Percentiles rank a stretch among this genome's conserved stretches.
Evolutionary conservation across 2,329 filamentous ascomycete species (phyloP).

Genomic region (Stemphylium beticola): DNA sequence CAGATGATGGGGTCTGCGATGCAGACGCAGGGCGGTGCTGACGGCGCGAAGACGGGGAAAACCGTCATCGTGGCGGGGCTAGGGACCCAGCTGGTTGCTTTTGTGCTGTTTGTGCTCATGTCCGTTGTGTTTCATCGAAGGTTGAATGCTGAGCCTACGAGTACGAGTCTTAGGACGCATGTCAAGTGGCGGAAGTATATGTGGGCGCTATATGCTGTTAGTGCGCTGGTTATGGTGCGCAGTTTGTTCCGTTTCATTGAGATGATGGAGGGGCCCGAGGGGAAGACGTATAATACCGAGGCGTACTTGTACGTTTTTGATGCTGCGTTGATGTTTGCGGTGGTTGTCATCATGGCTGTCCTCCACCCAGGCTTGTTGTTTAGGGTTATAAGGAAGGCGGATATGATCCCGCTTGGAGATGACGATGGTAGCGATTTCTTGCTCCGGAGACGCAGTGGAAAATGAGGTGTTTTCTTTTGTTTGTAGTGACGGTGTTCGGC

Average conservation of each 20-base stretch:
- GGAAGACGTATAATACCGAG: conserved; percentile 18
- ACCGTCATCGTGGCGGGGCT: conserved; percentile 21
- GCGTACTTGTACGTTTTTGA: conserved; percentile 25
- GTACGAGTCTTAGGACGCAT: not conserved
- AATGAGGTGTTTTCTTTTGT: too few relatives aligned
- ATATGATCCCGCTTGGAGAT: not conserved
- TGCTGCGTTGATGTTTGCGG: conserved; percentile 20
- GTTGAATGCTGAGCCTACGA: conserved; percentile 14
- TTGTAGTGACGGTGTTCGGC: too few relatives aligned
- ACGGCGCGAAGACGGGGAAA: conserved; percentile 10
- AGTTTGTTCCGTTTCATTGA: conserved; percentile 24
- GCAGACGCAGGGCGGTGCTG: conserved; percentile 17
- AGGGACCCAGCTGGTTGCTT: conserved; percentile 20
- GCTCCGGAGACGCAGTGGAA: too few relatives aligned
- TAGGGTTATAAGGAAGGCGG: conserved; percentile 14
- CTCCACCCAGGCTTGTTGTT: conserved; percentile 23
- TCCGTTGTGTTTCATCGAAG: conserved; percentile 16
- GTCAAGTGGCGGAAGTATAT: conserved; percentile 19
- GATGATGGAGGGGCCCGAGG: conserved; percentile 15
- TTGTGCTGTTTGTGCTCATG: conserved; percentile 21
- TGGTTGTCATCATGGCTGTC: conserved; percentile 12
- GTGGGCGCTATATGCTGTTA: conserved; percentile 18
- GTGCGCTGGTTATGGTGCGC: conserved; percentile 18
- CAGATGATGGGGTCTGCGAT: conserved; percentile 29
- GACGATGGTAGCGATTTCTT: too few relatives aligned